A percentile compares a stretch with the other conserved stretches of the same genome.
These are phyloP conservation scores for Lophium mytilinum DNA, from an alignment of 495 filamentous ascomycete species.

Conservation along the genomic window DNA sequence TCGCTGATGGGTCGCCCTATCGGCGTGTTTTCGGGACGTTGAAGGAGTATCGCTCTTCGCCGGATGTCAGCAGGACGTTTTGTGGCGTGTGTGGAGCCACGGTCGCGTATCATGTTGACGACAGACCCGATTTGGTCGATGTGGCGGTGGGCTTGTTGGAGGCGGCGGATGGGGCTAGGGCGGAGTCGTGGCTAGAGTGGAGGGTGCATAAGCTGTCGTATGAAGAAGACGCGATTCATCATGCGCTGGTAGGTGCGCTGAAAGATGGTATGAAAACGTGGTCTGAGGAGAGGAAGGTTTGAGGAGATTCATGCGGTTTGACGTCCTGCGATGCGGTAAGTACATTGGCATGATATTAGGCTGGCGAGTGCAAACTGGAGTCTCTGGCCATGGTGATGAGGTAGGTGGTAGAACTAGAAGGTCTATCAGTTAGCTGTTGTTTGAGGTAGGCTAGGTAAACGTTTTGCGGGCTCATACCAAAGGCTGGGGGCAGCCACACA, in stretches of 20 bases:
- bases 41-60: constrained; percentile 46
- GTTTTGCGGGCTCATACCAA: too few species aligned
- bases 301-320: background rate
- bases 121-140: constrained; percentile 48
- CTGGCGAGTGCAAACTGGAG: too few species aligned
- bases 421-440: too few species aligned
- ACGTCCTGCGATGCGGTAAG: too few species aligned
- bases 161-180: constrained; percentile 43
- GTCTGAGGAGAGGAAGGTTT: background rate
- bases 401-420: too few species aligned
- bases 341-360: too few species aligned
- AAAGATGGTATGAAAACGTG: constrained; percentile 5
- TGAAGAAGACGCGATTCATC: constrained; percentile 10
- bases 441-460: too few species aligned
- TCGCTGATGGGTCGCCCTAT: constrained; percentile 25
- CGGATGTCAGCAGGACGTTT: constrained; percentile 51
- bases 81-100: constrained; percentile 57
- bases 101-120: constrained; percentile 53
- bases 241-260: constrained; percentile 1
- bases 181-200: constrained; percentile 58
- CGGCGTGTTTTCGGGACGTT: constrained; percentile 43
- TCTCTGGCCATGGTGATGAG: too few species aligned
- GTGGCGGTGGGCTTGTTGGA: constrained; percentile 53
- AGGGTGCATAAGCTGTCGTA: constrained; percentile 27
- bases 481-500: too few species aligned